Evolutionary conservation across 306 rosid species (phyloP).

Genomic region (Cucurbita argyrosperma): DNA sequence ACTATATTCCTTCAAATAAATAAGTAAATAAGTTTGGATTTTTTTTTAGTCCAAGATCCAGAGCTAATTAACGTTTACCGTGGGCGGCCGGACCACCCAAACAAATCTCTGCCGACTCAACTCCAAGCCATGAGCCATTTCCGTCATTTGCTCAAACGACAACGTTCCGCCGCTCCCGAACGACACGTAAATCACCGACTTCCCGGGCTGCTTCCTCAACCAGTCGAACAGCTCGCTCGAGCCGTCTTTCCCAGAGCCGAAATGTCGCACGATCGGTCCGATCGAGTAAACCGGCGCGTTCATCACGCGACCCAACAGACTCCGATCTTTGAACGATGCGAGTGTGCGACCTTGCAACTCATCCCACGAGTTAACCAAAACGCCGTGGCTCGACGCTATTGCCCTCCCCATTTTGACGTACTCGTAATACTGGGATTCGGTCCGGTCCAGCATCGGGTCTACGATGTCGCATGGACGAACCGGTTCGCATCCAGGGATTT

Average conservation of each 20-base stretch:
- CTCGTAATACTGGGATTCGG: neutral
- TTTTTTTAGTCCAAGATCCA: too few species aligned
- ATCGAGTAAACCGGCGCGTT: slow-evolving; percentile 10
- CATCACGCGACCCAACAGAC: neutral
- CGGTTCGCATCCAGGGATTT: slow-evolving; percentile 14
- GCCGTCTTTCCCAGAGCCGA: neutral
- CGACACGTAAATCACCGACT: slow-evolving; percentile 34
- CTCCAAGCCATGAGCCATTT: slow-evolving; percentile 44
- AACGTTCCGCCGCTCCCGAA: slow-evolving; percentile 44
- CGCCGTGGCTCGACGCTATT: slow-evolving; percentile 6
- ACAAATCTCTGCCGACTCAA: slow-evolving; percentile 30
- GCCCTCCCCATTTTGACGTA: neutral
- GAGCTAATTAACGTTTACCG: neutral
- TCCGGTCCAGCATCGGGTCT: slow-evolving; percentile 11
- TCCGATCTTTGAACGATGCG: neutral
- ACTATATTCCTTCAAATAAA: too few species aligned
- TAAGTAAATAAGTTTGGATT: too few species aligned
- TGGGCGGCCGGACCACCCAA: slow-evolving; percentile 42
- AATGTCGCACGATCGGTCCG: slow-evolving; percentile 17
- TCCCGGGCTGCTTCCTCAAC: slow-evolving; percentile 36
- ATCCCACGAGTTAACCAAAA: slow-evolving; percentile 17
- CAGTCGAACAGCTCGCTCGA: slow-evolving; percentile 27
- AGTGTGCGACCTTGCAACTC: slow-evolving; percentile 3
- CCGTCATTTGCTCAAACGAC: slow-evolving; percentile 28
- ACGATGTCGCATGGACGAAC: slow-evolving; percentile 7